Evolutionary conservation across 2,329 filamentous ascomycete genomes (phyloP), one percentile per base, ranked within the genome.

Genomic region (Huntiella moniliformis): DNA sequence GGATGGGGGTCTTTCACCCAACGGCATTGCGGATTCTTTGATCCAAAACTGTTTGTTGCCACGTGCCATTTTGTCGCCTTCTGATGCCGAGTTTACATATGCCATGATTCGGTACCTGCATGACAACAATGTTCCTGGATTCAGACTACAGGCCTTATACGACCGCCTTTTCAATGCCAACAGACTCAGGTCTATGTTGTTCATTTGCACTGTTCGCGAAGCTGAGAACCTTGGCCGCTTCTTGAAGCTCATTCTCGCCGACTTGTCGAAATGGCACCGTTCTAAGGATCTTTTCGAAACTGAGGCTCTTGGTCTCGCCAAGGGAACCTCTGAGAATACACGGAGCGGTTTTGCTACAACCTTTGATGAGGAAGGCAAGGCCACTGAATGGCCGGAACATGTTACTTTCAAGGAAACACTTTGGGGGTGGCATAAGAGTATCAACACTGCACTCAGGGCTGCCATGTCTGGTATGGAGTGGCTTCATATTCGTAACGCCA

Each of bases 401-500:
- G 82, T 87, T 52, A 77, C 85, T 46, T 98, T 92, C 65, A 79
- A 85, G 42, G 79, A 83, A 53, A 65, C 92, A 44, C 67, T 95
- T 31, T 91, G 82, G 66, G 82, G 83, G 54, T 96, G 88, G 86
- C 92, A 98, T 60, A 77, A 80, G 54, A 77, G 82, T 52, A 65
- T 98, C 38, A 82, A 81, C 54, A 73, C 67, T 42, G 84, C 88
- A 2, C 66, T 98, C 46, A 87, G 86, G 58, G 72, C 73, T 34
- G 95, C 88, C 58, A 69, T 98, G 40, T 75, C 76, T 13, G 79
- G 80, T 22, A 77, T 74, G 31, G 88, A 96, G 61, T 98, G 91
- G 73, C 95, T 95, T 81, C 87, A 95, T 60, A 93, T 96, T 57
- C 79, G 88, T 46, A 98, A 98, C 58, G 85, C 86, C 38, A 92